These are phyloP conservation scores for Suhomyces canberraensis DNA, from an alignment of 805 yeast species.

Conservation along the genomic window DNA sequence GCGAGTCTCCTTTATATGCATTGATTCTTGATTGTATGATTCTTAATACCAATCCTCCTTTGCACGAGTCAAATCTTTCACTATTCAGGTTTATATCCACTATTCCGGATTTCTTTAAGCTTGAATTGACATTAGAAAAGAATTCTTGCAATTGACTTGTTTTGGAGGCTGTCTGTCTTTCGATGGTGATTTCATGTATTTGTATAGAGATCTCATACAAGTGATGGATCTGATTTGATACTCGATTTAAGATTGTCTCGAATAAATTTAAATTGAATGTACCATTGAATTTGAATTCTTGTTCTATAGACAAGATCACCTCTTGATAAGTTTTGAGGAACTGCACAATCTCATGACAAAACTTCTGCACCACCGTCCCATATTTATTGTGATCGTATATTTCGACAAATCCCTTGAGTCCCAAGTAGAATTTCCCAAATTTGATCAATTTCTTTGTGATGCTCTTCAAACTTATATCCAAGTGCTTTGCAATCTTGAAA, in stretches of 20 bases:
- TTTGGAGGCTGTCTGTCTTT: slow-evolving; percentile 23
- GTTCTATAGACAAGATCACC: slow-evolving; percentile 46
- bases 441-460: slow-evolving; percentile 58
- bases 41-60: slow-evolving; percentile 74
- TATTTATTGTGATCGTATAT: slow-evolving; percentile 49
- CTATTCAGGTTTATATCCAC: slow-evolving; percentile 52
- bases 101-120: slow-evolving; percentile 41
- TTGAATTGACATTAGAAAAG: slow-evolving; percentile 37
- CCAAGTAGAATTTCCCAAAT: slow-evolving; percentile 61
- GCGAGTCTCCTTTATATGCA: slow-evolving; percentile 62
- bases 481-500: slow-evolving; percentile 62
- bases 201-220: slow-evolving; percentile 54
- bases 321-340: slow-evolving; percentile 25
- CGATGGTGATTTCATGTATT: slow-evolving; percentile 48
- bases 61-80: slow-evolving; percentile 50
- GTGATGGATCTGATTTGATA: slow-evolving; percentile 41
- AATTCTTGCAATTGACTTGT: slow-evolving; percentile 28
- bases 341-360: slow-evolving; percentile 56
- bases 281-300: slow-evolving; percentile 45
- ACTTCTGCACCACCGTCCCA: slow-evolving; percentile 73
- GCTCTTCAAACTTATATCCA: slow-evolving; percentile 73
- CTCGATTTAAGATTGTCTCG: slow-evolving; percentile 35
- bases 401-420: slow-evolving; percentile 59
- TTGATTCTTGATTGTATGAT: slow-evolving; percentile 58
- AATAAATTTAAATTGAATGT: slow-evolving; percentile 58